These are phyloP conservation scores for Cordyceps militaris DNA, from an alignment of 2,329 filamentous ascomycete genomes.

Conservation along the genomic window DNA sequence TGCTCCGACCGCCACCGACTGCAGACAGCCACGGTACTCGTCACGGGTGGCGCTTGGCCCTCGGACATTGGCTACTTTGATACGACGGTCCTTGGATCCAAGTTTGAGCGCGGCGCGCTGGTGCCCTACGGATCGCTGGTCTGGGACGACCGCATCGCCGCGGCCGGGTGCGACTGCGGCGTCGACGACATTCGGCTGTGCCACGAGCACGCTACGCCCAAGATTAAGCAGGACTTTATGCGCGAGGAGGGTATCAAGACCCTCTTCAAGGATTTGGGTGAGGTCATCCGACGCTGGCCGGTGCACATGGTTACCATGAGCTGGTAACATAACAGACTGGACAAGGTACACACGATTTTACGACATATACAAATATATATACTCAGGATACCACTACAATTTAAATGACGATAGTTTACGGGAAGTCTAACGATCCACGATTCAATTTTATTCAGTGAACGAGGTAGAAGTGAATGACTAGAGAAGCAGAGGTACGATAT, in stretches of 20 bases:
- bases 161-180: neutral
- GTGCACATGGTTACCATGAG: slow-evolving; percentile 7
- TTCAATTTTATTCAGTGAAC: neutral
- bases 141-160: slow-evolving; percentile 7
- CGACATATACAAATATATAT: neutral
- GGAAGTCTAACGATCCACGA: neutral
- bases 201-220: neutral
- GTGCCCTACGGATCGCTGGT: slow-evolving; percentile 1
- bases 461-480: slow-evolving; percentile 1
- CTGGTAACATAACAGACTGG: neutral
- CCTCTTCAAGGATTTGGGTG: neutral
- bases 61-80: slow-evolving; percentile 8
- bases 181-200: neutral
- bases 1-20: neutral
- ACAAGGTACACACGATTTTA: neutral
- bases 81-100: slow-evolving; percentile 5
- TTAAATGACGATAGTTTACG: neutral
- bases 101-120: slow-evolving; percentile 4
- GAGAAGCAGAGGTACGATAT: neutral
- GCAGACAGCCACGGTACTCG: slow-evolving; percentile 3
- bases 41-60: slow-evolving; percentile 5
- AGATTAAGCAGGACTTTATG: slow-evolving; percentile 1
- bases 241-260: slow-evolving; percentile 6
- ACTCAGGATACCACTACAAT: neutral
- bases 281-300: neutral